Evolutionary conservation across 805 yeast species (phyloP).

Genomic region (Candida ortonii): DNA sequence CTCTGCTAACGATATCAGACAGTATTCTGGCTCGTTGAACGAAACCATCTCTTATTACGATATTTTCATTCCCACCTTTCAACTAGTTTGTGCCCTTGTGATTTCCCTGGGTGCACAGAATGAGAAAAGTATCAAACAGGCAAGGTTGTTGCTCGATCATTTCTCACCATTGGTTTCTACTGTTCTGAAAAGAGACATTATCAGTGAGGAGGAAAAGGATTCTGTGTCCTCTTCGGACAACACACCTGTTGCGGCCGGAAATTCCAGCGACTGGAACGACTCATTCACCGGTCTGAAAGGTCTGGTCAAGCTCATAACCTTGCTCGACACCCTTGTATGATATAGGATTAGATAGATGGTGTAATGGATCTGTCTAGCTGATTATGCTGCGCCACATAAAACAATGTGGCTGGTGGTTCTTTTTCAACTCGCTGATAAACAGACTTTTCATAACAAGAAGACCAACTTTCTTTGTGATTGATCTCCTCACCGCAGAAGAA

Average conservation of each 20-base stretch:
- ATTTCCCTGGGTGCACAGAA: constrained; percentile 79
- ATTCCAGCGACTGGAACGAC: constrained; percentile 1
- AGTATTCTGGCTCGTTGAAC: not conserved
- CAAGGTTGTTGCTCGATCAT: constrained; percentile 46
- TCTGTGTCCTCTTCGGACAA: not conserved
- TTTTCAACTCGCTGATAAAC: too few relatives aligned
- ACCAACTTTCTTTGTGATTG: not conserved
- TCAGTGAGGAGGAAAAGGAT: constrained; percentile 13
- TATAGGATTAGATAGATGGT: too few relatives aligned
- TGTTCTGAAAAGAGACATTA: constrained; percentile 33
- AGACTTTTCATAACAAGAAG: not conserved
- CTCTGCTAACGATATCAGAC: constrained; percentile 9
- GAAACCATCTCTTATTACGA: constrained; percentile 56
- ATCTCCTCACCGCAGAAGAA: too few relatives aligned
- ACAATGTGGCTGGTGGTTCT: too few relatives aligned
- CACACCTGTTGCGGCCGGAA: not conserved
- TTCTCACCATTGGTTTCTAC: constrained; percentile 59
- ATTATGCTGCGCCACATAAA: too few relatives aligned
- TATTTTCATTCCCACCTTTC: constrained; percentile 69
- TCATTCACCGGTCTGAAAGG: constrained; percentile 21
- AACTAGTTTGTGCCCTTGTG: constrained; percentile 61
- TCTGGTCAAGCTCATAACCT: constrained; percentile 28
- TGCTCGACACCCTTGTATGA: constrained; percentile 27
- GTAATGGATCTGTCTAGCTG: too few relatives aligned
- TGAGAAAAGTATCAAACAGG: constrained; percentile 52